Conservation (phyloP, 2,329 filamentous ascomycete species). For the Aureobasidium vineae region DNA sequence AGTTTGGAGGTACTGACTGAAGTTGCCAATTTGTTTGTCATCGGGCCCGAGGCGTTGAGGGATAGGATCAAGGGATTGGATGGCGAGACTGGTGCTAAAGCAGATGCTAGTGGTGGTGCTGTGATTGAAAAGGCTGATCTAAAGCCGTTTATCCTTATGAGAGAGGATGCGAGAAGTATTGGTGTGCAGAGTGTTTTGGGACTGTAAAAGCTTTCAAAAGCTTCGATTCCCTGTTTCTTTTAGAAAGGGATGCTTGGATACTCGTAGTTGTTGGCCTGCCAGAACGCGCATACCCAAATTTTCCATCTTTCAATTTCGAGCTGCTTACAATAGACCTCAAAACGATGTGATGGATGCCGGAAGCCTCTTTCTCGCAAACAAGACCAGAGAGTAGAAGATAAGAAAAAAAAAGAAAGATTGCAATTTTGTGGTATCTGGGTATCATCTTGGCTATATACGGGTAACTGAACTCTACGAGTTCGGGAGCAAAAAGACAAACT, state of each 20-base stretch:
- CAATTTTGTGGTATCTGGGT: not conserved
- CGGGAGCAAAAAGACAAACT: not conserved
- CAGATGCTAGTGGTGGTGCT: conserved; percentile 30
- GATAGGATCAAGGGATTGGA: conserved; percentile 50
- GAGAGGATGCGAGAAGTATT: conserved; percentile 77
- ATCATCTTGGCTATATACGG: not conserved
- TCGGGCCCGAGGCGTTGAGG: conserved; percentile 61
- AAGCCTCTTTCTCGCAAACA: too few relatives aligned
- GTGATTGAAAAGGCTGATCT: conserved; percentile 56
- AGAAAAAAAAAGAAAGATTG: not conserved
- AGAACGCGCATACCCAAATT: too few relatives aligned
- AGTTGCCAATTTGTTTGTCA: conserved; percentile 93
- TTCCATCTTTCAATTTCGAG: too few relatives aligned
- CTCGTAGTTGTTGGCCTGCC: too few relatives aligned
- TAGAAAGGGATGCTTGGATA: too few relatives aligned
- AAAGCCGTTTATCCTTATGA: conserved; percentile 76
- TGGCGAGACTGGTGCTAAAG: conserved; percentile 19
- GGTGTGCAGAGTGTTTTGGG: conserved; percentile 82
- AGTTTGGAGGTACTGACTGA: conserved; percentile 83
- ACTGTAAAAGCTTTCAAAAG: not conserved
- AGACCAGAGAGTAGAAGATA: too few relatives aligned
- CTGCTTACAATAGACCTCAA: too few relatives aligned
- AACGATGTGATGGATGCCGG: too few relatives aligned
- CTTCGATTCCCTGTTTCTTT: too few relatives aligned
- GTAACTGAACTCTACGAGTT: not conserved